Evolutionary conservation across 805 yeast genomes (phyloP), one percentile per base, ranked within the genome.

Genomic region (Kurtzmaniella cleridarum): DNA sequence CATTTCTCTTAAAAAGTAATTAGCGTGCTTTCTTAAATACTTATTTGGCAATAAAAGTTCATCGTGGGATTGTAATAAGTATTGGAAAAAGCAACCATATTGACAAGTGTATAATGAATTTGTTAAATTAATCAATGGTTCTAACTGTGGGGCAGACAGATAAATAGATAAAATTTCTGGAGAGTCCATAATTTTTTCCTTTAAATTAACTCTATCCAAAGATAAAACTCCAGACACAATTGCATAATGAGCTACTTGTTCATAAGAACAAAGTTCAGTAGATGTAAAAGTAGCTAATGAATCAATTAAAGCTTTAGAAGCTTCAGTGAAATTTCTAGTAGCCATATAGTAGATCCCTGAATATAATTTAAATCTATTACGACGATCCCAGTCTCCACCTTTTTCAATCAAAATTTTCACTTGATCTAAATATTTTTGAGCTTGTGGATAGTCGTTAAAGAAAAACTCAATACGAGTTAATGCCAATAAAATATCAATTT

Each of bases 341-440:
- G 96, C 83, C 75, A 93, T 66, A 28, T 77, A 67, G 58, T 87
- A 86, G 35, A 93, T 73, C 16, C 98, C 98, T 42, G 76, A 65
- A 63, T 93, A 93, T 5, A 97, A 86, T 69, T 93, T 93, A 71
- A 78, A 88, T 50, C 96, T 71, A 66, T 93, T 93, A 55, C 96
- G 81, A 63, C 98, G 85, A 66, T 93, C 98, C 98, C 98, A 93
- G 61, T 93, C 98, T 45, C 98, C 98, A 40, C 98, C 98, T 54
- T 88, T 85, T 53, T 91, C 98, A 53, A 93, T 88, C 58, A 87
- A 73, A 17, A 67, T 55, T 54, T 84, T 79, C 14, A 83, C 79
- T 49, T 80, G 80, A 40, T 83, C 91, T 47, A 93, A 73, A 54
- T 82, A 81, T 50, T 79, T 78, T 42, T 81, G 75, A 33, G 84